Evolutionary conservation across 805 yeast species (phyloP), one percentile per base, ranked within the genome.

Genomic region (Teunomyces tritomae): DNA sequence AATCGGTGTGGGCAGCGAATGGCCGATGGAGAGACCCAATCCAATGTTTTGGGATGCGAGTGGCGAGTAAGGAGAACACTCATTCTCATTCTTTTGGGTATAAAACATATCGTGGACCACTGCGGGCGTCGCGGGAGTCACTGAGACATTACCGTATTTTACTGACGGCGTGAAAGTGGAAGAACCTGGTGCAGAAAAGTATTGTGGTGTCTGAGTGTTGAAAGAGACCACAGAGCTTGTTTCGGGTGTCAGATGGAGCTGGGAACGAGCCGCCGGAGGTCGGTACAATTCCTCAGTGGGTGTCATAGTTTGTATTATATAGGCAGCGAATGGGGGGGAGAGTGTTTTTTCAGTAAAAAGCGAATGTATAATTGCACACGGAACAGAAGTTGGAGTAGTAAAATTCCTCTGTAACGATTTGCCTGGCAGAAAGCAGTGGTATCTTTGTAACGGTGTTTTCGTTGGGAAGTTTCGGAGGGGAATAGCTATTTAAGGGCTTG

Each of bases 141-240:
- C 27, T 14, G 28, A 10, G 28, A 33, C 8, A 11, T 17, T 30
- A 20, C 17, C 8, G 24, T 11, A 26, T n/a, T 10, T 37, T 7
- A 29, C 40, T 3, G 40, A 24, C 40, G 40, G 40, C 9, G 40
- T 37, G 29, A 37, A 37, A 17, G 40, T 37, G 27, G 49, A 42
- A 8, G 49, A 47, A 32, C 41, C 39, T 16, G 49, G 49, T 5
- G 46, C 49, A 7, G 46, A 43, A 29, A 39, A 47, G 43, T 36
- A 32, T 17, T 46, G 49, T 30, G 33, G 16, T 13, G 46, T 13
- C 24, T 32, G 34, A 10, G 43, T 33, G 3, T 20, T 8, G 39
- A n/a, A 37, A 5, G 17, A 20, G 2, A 29, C n/a, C 6, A 11
- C 8, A 7, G 40, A 8, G 14, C 10, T 11, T n/a, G 40, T 4